Evolutionary conservation across 2,329 filamentous ascomycete species (phyloP).

Genomic region (Talaromyces atroroseus): DNA sequence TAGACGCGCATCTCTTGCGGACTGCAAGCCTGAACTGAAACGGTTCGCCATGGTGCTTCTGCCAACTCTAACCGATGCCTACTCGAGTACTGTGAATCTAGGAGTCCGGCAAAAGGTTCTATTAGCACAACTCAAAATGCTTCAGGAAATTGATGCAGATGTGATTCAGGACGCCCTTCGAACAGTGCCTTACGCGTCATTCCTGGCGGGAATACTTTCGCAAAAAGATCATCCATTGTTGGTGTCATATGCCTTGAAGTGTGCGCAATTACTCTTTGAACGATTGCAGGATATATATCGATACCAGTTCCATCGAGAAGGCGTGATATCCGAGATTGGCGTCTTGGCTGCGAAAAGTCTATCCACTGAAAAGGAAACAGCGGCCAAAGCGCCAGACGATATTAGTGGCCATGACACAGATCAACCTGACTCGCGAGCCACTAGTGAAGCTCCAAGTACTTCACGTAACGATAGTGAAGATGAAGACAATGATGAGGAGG

Average conservation of each 20-base stretch:
- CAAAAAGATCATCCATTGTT: conserved; percentile 88
- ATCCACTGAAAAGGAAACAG: conserved; percentile 21
- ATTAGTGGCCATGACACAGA: conserved; percentile 15
- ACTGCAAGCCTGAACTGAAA: conserved; percentile 80
- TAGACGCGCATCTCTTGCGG: conserved; percentile 71
- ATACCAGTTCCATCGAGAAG: conserved; percentile 95
- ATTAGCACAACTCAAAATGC: conserved; percentile 94
- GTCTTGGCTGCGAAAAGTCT: conserved; percentile 59
- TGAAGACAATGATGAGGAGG: conserved; percentile 29
- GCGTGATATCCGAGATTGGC: conserved; percentile 84
- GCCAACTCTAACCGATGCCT: conserved; percentile 91
- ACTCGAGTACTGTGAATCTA: conserved; percentile 94
- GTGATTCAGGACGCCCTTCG: conserved; percentile 82
- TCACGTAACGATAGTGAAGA: conserved; percentile 25
- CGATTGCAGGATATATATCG: conserved; percentile 83
- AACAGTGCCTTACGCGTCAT: conserved; percentile 89
- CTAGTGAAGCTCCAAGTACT: conserved; percentile 10
- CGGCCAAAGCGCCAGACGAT: conserved; percentile 18
- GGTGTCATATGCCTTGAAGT: conserved; percentile 81
- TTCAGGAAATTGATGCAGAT: conserved; percentile 82
- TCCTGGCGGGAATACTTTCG: conserved; percentile 87
- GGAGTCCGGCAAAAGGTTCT: conserved; percentile 92
- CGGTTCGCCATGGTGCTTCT: conserved; percentile 90
- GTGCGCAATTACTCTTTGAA: conserved; percentile 78
- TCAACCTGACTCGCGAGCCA: conserved; percentile 8